Evolutionary conservation across 352 stramenopile species (phyloP).

Genomic region (Globisporangium megalacanthum): DNA sequence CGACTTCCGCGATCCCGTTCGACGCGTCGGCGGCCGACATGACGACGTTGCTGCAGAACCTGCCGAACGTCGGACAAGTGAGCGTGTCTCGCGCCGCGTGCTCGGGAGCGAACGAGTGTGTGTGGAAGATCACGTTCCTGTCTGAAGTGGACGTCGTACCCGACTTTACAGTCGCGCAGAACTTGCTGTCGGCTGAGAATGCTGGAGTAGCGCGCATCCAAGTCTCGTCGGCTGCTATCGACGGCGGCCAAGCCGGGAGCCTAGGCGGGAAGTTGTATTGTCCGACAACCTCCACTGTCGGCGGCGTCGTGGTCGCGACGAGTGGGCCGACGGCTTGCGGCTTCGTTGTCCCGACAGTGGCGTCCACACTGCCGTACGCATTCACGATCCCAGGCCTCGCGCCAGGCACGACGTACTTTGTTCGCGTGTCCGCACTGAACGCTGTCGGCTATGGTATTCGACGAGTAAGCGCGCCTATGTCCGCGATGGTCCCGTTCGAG

Average conservation of each 20-base stretch:
- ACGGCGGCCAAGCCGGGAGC: slow-evolving; percentile 28
- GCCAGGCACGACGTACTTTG: slow-evolving; percentile 58
- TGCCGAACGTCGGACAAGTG: slow-evolving; percentile 93
- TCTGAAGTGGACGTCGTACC: slow-evolving; percentile 59
- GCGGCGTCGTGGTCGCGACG: slow-evolving; percentile 2
- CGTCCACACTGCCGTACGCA: slow-evolving; percentile 28
- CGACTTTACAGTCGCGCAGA: slow-evolving; percentile 33
- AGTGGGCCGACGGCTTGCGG: slow-evolving; percentile 37
- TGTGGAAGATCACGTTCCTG: slow-evolving; percentile 76
- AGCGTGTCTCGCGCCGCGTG: slow-evolving; percentile 46
- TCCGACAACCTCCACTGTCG: slow-evolving; percentile 20
- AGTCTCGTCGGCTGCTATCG: slow-evolving; percentile 19
- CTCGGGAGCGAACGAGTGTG: slow-evolving; percentile 48
- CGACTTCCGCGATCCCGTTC: slow-evolving; percentile 68
- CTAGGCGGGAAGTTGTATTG: slow-evolving; percentile 47
- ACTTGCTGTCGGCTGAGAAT: slow-evolving; percentile 33
- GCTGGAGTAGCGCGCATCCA: slow-evolving; percentile 36
- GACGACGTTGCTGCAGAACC: slow-evolving; percentile 85
- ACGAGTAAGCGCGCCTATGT: slow-evolving; percentile 48
- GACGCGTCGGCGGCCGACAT: slow-evolving; percentile 56
- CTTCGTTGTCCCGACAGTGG: slow-evolving; percentile 17
- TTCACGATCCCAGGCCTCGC: slow-evolving; percentile 55
- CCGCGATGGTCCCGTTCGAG: slow-evolving; percentile 60
- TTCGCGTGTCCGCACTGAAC: slow-evolving; percentile 64
- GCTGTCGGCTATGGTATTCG: slow-evolving; percentile 57